These are phyloP conservation scores for Pythium utonaiense DNA, from an alignment of 352 stramenopile genomes.

Conservation along the genomic window DNA sequence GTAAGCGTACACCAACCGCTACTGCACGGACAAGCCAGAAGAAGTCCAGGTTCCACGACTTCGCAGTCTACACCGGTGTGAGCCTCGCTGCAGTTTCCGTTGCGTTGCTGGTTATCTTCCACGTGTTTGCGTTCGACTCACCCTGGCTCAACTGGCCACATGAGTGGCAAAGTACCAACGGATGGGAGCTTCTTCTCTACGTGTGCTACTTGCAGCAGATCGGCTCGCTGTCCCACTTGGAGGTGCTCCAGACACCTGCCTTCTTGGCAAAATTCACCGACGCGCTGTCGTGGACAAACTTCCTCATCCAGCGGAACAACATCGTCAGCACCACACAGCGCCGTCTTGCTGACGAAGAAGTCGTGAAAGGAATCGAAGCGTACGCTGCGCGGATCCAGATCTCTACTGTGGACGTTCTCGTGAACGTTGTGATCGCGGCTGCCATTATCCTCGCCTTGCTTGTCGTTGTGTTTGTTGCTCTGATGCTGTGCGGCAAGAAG, in stretches of 20 bases:
- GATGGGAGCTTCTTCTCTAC: constrained; percentile 51
- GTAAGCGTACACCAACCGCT: neutral
- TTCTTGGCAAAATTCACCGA: constrained; percentile 39
- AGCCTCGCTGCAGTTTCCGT: constrained; percentile 44
- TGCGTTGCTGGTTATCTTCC: constrained; percentile 51
- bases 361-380: constrained; percentile 23
- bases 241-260: constrained; percentile 30
- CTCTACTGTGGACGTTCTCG: constrained; percentile 23
- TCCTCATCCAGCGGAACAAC: constrained; percentile 30
- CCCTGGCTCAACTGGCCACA: constrained; percentile 22
- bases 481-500: constrained; percentile 17
- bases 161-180: constrained; percentile 29
- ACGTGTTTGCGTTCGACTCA: constrained; percentile 53
- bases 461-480: constrained; percentile 18
- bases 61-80: constrained; percentile 10
- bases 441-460: constrained; percentile 20
- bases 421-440: constrained; percentile 26
- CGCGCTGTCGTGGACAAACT: constrained; percentile 44
- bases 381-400: constrained; percentile 35
- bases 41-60: constrained; percentile 5
- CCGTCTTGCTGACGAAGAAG: constrained; percentile 16
- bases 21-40: neutral
- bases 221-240: constrained; percentile 36
- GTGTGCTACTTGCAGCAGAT: constrained; percentile 40
- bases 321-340: constrained; percentile 8